Conservation (phyloP, 192 early-diverging fungal species). For the Backusella liffmaniae region DNA sequence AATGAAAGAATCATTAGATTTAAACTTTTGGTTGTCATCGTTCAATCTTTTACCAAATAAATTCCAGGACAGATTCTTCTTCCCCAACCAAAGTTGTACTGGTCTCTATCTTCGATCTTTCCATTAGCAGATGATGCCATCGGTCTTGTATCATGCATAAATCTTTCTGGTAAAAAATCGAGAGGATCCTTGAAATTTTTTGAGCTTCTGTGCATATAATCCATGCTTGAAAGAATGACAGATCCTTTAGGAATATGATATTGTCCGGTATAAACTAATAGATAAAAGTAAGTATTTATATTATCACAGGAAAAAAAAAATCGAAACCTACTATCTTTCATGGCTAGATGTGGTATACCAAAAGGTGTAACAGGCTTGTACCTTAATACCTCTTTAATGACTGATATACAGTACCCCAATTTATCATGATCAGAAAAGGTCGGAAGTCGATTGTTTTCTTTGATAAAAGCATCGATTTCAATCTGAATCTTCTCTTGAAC, state of each 20-base stretch:
- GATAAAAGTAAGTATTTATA: no score
- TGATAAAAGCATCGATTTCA: background rate
- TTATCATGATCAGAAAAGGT: background rate
- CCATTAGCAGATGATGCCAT: constrained; percentile 1
- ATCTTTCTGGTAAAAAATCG: background rate
- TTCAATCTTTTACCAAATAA: background rate
- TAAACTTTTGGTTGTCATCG: background rate
- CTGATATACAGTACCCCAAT: background rate
- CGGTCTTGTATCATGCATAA: background rate
- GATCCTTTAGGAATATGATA: constrained; percentile 2
- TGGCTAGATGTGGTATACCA: background rate
- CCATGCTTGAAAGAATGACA: background rate
- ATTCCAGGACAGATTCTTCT: constrained; percentile 7
- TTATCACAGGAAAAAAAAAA: background rate
- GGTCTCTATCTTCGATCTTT: background rate
- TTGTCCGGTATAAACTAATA: background rate
- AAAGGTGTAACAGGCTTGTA: background rate
- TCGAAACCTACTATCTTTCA: background rate
- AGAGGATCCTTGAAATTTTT: background rate
- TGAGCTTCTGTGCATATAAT: background rate
- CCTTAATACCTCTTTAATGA: background rate
- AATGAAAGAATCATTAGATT: background rate
- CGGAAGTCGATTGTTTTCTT: background rate
- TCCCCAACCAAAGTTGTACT: constrained; percentile 9
- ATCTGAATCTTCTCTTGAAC: background rate